phyloP scores from a whole-genome alignment of 345 rosid genomes.

The Gossypium mustelinum region DNA sequence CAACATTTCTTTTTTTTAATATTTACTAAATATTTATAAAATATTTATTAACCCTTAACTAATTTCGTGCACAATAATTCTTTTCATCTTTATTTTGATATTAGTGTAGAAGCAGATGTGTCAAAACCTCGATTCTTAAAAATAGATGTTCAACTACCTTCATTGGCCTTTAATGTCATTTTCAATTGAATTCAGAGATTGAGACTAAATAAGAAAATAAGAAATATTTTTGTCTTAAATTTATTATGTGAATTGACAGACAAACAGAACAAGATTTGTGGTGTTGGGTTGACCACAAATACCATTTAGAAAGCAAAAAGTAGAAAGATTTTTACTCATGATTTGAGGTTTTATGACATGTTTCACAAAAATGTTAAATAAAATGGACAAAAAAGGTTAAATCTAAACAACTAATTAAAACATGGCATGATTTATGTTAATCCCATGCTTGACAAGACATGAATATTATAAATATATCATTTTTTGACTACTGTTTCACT shows the following conservation, averaged over 20 bases:
- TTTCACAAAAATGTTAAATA: neutral
- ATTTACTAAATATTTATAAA: no score
- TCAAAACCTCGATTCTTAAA: neutral
- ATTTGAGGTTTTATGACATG: neutral
- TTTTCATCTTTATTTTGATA: neutral
- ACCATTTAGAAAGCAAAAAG: neutral
- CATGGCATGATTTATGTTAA: neutral
- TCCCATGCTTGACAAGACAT: neutral
- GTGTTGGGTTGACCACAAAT: neutral
- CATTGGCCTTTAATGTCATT: slow-evolving; percentile 1
- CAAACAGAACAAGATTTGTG: neutral
- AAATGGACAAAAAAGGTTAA: no score
- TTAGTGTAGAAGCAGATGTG: neutral
- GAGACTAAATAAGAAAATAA: neutral
- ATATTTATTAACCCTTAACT: no score
- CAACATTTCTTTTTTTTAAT: no score
- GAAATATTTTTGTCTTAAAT: neutral
- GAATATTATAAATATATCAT: neutral
- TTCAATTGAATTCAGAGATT: neutral
- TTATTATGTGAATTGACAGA: neutral
- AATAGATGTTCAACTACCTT: neutral
- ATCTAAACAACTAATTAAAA: neutral
- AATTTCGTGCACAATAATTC: no score
- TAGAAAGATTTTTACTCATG: neutral
- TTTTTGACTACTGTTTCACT: neutral